Percentiles rank a stretch among this genome's conserved stretches.
Evolutionary conservation across 345 rosid species (phyloP).

Genomic region (Mallotus nudiflorus): DNA sequence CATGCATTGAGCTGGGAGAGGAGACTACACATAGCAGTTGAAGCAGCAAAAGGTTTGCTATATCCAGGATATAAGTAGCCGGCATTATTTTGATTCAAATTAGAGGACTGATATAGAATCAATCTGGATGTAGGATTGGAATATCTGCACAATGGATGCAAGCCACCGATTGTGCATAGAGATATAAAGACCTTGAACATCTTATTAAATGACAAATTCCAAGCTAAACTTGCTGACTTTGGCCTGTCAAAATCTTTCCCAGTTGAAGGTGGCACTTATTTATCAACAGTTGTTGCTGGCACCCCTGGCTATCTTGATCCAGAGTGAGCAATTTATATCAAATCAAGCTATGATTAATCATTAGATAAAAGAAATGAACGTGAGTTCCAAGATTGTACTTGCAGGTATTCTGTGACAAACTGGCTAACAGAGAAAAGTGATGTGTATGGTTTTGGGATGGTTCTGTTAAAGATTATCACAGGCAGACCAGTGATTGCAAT

Average conservation of each 20-base stretch:
- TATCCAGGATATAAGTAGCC: too few relatives aligned
- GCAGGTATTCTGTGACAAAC: slow-evolving; percentile 37
- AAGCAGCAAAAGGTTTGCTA: slow-evolving; percentile 25
- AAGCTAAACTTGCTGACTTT: slow-evolving; percentile 16
- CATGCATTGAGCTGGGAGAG: slow-evolving; percentile 11
- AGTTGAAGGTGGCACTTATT: slow-evolving; percentile 3
- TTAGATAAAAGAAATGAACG: neutral
- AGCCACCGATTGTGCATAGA: slow-evolving; percentile 18
- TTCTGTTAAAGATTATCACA: slow-evolving; percentile 44
- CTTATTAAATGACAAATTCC: slow-evolving; percentile 10
- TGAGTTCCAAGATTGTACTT: neutral
- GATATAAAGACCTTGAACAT: slow-evolving; percentile 15
- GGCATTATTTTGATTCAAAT: too few relatives aligned
- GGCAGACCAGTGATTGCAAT: slow-evolving; percentile 28
- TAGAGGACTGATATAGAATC: neutral
- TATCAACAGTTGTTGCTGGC: neutral
- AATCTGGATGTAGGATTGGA: slow-evolving; percentile 4
- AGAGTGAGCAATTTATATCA: neutral
- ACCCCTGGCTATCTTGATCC: slow-evolving; percentile 20
- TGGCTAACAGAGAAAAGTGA: slow-evolving; percentile 47
- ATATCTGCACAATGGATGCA: slow-evolving; percentile 16
- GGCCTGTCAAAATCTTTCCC: slow-evolving; percentile 5
- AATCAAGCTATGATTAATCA: neutral
- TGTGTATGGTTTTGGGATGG: slow-evolving; percentile 48
- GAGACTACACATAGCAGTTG: slow-evolving; percentile 20